Evolutionary conservation across 306 rosid genomes (phyloP).

Genomic region (Sophora flavescens): DNA sequence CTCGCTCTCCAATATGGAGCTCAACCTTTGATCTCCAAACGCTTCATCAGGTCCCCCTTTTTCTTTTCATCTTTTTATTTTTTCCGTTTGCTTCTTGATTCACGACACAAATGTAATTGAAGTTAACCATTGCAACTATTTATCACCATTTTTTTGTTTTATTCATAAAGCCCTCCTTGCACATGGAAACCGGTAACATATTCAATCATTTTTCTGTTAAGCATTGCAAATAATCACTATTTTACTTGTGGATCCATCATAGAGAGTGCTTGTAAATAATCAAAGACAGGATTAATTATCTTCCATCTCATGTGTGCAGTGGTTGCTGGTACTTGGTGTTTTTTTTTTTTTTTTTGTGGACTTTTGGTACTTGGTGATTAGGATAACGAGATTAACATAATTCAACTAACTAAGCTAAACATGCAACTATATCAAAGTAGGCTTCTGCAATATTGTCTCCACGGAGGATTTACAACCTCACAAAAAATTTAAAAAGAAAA

Average conservation of each 20-base stretch:
- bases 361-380: not conserved
- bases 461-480: conserved; percentile 11
- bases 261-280: not conserved
- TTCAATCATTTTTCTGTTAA: conserved; percentile 4
- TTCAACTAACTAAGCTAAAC: conserved; percentile 12
- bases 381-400: conserved; percentile 8
- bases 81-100: not conserved
- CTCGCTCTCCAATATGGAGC: conserved; percentile 95
- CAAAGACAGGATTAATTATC: conserved; percentile 10
- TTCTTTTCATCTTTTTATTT: not conserved
- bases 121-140: not conserved
- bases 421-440: not conserved
- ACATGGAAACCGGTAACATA: too few relatives aligned
- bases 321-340: not conserved
- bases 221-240: not conserved
- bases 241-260: not conserved
- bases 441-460: conserved; percentile 17
- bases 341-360: too few relatives aligned
- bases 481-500: too few relatives aligned
- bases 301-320: conserved; percentile 5
- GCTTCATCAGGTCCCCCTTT: conserved; percentile 65
- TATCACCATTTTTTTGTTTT: not conserved
- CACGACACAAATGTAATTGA: not conserved
- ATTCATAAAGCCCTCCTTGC: too few relatives aligned
- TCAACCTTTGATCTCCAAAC: conserved; percentile 94